Evolutionary conservation across 441 rosid genomes (phyloP).

Genomic region (Viola pubescens): DNA sequence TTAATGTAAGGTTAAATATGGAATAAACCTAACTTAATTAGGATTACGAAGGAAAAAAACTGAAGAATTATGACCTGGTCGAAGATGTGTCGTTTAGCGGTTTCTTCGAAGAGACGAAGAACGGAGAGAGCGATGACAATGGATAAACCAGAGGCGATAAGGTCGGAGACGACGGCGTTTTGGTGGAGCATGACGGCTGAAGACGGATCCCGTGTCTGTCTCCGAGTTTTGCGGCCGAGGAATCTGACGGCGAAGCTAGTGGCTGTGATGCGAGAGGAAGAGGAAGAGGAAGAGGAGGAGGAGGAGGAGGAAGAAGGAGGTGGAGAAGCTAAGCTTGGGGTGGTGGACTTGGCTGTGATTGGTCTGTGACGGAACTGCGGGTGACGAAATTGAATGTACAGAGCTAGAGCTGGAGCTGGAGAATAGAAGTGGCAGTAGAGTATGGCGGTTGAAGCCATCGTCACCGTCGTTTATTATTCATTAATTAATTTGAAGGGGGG

Average conservation of each 20-base stretch:
- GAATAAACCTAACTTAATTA: no score
- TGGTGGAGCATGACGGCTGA: constrained; percentile 36
- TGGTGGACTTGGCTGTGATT: no score
- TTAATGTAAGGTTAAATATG: no score
- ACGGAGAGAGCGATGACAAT: constrained; percentile 41
- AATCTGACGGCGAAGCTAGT: neutral
- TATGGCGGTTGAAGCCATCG: no score
- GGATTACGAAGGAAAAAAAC: neutral
- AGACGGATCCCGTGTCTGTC: constrained; percentile 18
- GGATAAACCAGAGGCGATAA: constrained; percentile 39
- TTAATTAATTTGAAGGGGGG: no score
- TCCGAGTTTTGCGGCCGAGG: neutral
- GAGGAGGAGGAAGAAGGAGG: neutral
- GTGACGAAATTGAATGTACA: no score
- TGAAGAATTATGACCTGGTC: constrained; percentile 39
- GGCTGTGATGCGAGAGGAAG: neutral
- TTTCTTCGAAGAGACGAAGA: constrained; percentile 59
- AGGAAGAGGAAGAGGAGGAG: neutral
- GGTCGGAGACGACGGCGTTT: constrained; percentile 48
- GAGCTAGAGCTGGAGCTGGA: no score
- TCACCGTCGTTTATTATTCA: no score
- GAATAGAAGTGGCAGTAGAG: no score
- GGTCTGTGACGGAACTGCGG: no score
- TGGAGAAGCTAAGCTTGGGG: neutral
- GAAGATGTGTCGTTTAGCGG: constrained; percentile 52